Base-by-base conservation (phyloP, 78 protist genomes). In the Dictyostelium citrinum region DNA sequence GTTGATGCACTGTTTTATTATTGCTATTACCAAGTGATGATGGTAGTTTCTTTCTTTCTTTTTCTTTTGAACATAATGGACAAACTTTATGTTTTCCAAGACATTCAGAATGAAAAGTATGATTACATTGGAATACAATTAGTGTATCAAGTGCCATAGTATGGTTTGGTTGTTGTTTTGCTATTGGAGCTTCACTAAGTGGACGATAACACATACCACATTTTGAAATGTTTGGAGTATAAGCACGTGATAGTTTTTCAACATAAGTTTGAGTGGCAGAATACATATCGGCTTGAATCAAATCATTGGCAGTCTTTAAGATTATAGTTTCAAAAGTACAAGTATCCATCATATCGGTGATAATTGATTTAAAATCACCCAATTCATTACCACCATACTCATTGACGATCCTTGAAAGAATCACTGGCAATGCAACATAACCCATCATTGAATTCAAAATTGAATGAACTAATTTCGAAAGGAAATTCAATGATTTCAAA, bases 371-470 rank as follows among this genome's bases (percentile, higher is more conserved):
- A 49, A 88, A 88, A 49, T 88, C 93, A 67, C 93, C 93, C 71
- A 78, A 88, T 22, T 88, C 93, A 78, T 78, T 82, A 20, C 33
- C 71, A 43, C 93, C 93, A 78, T 88, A 82, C 11, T 88, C 93
- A 64, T 82, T 83, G 31, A 90, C 95, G 43, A 90, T 90, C 60
- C 75, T 90, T 11, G 78, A 43, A 0, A 90, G 58, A 45, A 90
- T 90, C 0, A 74, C 51, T 1, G 90, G 95, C 20, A 90, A 55
- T 16, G 90, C 95, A 33, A 90, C 95, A 43, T 80, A 90, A 17
- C 95, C 95, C 95, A 90, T 81, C 95, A 90, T 90, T 46, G 49
- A 81, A 61, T 83, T 82, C 5, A 90, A 31, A 45, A 90, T 90
- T 14, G 37, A 29, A 43, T 90, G 82, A 5, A 79, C 70, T 55